phyloP scores from a whole-genome alignment of 2,329 filamentous ascomycete species.

The Hirsutella minnesotensis region DNA sequence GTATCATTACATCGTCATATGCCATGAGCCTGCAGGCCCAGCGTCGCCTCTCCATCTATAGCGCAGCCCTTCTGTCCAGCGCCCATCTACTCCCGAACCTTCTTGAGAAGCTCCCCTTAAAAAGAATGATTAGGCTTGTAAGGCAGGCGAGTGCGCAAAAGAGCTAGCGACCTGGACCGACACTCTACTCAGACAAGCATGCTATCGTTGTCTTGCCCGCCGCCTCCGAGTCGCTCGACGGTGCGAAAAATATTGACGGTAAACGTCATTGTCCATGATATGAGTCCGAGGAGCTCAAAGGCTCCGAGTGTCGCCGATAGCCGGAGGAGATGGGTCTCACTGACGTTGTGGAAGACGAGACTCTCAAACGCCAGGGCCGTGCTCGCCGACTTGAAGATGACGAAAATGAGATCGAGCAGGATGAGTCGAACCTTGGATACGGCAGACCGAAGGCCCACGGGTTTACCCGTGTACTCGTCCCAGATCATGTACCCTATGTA shows the following conservation, averaged over 20 bases:
- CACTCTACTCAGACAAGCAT: not conserved
- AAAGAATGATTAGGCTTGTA: no score
- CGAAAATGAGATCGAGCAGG: constrained; percentile 87
- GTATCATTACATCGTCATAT: no score
- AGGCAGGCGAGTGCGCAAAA: no score
- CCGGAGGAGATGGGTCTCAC: constrained; percentile 33
- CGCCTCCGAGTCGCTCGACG: constrained; percentile 47
- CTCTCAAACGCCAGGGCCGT: constrained; percentile 81
- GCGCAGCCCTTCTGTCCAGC: not conserved
- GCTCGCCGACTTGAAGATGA: constrained; percentile 94
- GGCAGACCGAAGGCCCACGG: constrained; percentile 73
- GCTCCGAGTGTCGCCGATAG: constrained; percentile 58
- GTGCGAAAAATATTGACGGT: constrained; percentile 69
- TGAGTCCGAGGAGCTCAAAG: constrained; percentile 67
- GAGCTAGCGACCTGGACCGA: no score
- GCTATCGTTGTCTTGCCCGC: constrained; percentile 33
- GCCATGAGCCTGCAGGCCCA: no score
- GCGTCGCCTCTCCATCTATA: no score
- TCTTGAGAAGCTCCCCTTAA: no score
- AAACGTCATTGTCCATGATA: constrained; percentile 88
- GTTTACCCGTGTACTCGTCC: constrained; percentile 93
- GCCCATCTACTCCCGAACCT: no score
- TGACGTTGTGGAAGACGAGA: constrained; percentile 45
- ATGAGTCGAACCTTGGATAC: constrained; percentile 82
- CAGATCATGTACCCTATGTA: constrained; percentile 91